These are phyloP conservation scores for Coemansia sp. DNA, from an alignment of 192 early-diverging fungal genomes.

Conservation along the genomic window DNA sequence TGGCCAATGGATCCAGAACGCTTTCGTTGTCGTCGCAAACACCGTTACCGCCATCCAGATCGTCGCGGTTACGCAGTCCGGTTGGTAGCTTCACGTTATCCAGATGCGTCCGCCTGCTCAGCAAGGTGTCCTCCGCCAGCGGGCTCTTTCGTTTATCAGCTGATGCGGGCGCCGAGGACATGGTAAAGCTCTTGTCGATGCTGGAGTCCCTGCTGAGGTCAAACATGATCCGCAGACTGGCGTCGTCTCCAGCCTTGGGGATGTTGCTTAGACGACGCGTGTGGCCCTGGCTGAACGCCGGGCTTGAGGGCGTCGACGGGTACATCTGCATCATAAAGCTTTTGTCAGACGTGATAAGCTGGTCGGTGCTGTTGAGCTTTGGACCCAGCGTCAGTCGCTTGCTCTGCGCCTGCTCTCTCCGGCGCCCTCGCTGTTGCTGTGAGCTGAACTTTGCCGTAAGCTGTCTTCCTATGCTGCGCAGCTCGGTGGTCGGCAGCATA, in stretches of 20 bases:
- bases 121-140: neutral
- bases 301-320: slow-evolving; percentile 2
- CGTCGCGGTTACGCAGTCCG: slow-evolving; percentile 41
- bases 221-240: slow-evolving; percentile 29
- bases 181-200: slow-evolving; percentile 15
- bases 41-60: neutral
- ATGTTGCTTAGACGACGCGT: slow-evolving; percentile 12
- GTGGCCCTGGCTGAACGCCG: slow-evolving; percentile 7
- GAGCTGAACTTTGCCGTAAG: slow-evolving; percentile 32
- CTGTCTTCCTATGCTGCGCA: slow-evolving; percentile 35
- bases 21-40: neutral
- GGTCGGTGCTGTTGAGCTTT: neutral
- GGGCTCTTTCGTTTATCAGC: neutral
- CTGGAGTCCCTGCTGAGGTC: slow-evolving; percentile 32
- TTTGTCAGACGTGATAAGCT: slow-evolving; percentile 7
- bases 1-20: neutral
- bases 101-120: slow-evolving; percentile 35
- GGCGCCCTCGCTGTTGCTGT: slow-evolving; percentile 9
- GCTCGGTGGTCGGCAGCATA: slow-evolving; percentile 37
- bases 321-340: slow-evolving; percentile 8
- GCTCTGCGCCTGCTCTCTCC: neutral
- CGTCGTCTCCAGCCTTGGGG: slow-evolving; percentile 13
- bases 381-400: neutral
- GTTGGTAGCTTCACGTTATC: slow-evolving; percentile 39
- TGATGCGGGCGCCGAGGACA: slow-evolving; percentile 2